Evolutionary conservation across 1,284 basidiomycete species (phyloP), one percentile per base, ranked within the genome.

Genomic region (Cerrena zonata): DNA sequence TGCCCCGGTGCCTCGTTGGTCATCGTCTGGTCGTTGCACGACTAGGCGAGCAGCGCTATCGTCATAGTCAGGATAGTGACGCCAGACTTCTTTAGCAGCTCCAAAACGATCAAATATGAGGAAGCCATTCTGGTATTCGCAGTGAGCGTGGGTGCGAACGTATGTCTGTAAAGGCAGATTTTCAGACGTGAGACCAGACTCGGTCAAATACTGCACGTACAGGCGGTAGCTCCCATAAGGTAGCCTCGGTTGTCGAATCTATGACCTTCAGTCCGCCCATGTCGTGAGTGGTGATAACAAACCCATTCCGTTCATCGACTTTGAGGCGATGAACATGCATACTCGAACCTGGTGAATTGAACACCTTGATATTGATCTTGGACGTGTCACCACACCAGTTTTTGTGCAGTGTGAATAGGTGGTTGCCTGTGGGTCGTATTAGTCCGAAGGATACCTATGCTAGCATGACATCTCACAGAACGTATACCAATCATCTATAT

Each of bases 51-150:
- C 76, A 7, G 48, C 50, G 13, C 47, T 47, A 7, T 57, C 46
- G 11, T 62, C 54, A 45, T 58, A 61, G 42, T 73, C 66, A 1
- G 60, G 47, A 5, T 66, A 64, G 7, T 70, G 73, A 18, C 80
- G 71, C 88, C 88, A 90, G 13, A 89, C 77, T 62, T 90, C 87
- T 54, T 84, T 82, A 49, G 63, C 58, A 2, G 75, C 72, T 27
- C 72, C 73, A 12, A 65, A 47, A 19, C 84, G 77, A 57, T 88
- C 84, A 60, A 88, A 86, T 45, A 89, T 67, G 44, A 89, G 67
- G 60, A 77, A 88, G 5, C 87, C 87, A 30, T 76, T 68, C n/a
- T 72, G 78, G 57, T 88, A 90, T 63, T 90, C 88, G 58, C 80
- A 77, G 60, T 90, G 88, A 0, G 86, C 85, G 49, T 72, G 78